phyloP scores from a whole-genome alignment of 164 flowering plant genomes.

The Umbellularia californica region DNA sequence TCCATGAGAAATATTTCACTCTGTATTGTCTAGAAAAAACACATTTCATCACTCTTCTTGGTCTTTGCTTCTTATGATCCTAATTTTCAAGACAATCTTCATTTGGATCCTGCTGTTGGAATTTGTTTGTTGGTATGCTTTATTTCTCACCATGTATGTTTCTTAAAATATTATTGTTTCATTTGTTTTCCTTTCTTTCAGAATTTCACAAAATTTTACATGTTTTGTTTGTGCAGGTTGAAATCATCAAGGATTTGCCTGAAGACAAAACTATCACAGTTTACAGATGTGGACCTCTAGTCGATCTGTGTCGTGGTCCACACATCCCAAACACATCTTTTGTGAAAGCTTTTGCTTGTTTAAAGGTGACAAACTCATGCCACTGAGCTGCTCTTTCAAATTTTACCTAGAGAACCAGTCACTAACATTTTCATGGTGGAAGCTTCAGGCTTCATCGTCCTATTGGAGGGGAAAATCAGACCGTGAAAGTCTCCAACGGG shows the following conservation, averaged over 20 bases:
- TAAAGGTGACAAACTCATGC: conserved; percentile 51
- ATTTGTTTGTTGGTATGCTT: neutral
- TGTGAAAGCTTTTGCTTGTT: conserved; percentile 85
- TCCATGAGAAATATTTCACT: too few relatives aligned
- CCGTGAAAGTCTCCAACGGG: conserved; percentile 94
- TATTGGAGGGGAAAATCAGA: conserved; percentile 92
- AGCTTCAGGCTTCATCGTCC: conserved; percentile 87
- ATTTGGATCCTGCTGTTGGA: too few relatives aligned
- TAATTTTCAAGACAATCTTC: too few relatives aligned
- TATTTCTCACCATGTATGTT: neutral
- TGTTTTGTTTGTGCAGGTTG: conserved; percentile 44
- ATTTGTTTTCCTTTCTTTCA: neutral
- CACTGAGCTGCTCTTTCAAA: neutral
- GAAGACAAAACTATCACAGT: conserved; percentile 96
- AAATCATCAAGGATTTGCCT: conserved; percentile 84
- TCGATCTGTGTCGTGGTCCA: conserved; percentile 98
- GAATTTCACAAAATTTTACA: neutral
- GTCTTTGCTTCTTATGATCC: too few relatives aligned
- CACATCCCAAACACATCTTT: conserved; percentile 98
- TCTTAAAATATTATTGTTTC: neutral
- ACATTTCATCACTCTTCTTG: too few relatives aligned
- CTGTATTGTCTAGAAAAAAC: too few relatives aligned
- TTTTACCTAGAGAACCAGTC: neutral
- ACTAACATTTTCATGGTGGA: neutral
- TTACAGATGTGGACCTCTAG: conserved; percentile 98